Percentiles rank a stretch among this genome's conserved stretches.
These are phyloP conservation scores for Parascedosporium putredinis DNA, from an alignment of 2,329 filamentous ascomycete species.

Conservation along the genomic window DNA sequence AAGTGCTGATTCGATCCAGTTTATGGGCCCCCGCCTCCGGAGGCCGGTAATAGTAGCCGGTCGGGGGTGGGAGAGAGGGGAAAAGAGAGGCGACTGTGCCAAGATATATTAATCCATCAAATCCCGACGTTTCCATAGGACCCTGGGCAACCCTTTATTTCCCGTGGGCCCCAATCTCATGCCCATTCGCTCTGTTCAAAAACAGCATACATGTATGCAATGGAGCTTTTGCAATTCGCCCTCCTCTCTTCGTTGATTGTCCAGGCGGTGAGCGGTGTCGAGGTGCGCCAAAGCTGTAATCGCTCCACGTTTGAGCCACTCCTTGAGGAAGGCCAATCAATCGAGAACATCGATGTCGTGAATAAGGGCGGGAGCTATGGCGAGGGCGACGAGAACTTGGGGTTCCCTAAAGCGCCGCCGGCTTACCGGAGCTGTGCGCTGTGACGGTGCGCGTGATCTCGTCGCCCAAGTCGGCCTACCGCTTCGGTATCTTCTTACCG, in stretches of 20 bases:
- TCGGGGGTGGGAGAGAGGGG: no score
- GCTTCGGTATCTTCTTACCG: slow-evolving; percentile 23
- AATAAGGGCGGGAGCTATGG: slow-evolving; percentile 14
- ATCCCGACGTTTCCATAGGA: neutral
- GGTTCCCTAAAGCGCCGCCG: slow-evolving; percentile 18
- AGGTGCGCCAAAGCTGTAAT: neutral
- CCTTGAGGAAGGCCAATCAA: slow-evolving; percentile 7
- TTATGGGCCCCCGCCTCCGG: no score
- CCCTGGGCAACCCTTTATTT: no score
- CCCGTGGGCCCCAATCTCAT: no score
- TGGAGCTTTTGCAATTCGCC: neutral
- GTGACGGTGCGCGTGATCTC: slow-evolving; percentile 19
- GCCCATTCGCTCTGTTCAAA: no score
- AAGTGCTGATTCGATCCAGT: no score
- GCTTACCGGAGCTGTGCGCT: slow-evolving; percentile 22
- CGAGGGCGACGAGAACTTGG: slow-evolving; percentile 15
- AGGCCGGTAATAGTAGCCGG: no score
- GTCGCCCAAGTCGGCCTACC: slow-evolving; percentile 16
- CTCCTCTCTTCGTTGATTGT: neutral
- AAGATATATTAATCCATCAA: neutral
- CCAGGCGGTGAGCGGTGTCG: neutral
- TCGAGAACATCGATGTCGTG: slow-evolving; percentile 12
- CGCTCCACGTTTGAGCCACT: neutral
- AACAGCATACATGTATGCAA: no score
- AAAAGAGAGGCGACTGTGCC: no score